Percentiles rank a stretch among this genome's conserved stretches.
phyloP scores from a whole-genome alignment of 768 basidiomycete genomes.

The Mrakia frigida region DNA sequence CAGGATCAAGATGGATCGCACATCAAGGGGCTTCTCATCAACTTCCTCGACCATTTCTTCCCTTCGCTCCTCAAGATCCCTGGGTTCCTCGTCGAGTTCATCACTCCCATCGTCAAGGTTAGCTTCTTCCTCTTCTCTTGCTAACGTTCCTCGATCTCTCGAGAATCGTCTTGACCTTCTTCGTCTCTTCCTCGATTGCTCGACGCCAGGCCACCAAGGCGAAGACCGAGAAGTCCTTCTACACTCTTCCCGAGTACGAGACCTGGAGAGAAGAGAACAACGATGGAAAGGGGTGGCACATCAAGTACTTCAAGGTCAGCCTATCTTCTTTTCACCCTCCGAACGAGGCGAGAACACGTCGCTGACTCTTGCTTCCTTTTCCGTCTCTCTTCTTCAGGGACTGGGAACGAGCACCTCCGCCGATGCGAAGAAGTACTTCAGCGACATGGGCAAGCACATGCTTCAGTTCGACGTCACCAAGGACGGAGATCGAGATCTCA shows the following conservation, averaged over 20 bases:
- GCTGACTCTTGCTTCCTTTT: conserved; percentile 11
- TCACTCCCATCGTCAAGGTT: conserved; percentile 95
- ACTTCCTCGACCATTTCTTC: conserved; percentile 94
- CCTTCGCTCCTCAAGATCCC: conserved; percentile 87
- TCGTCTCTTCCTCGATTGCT: background rate
- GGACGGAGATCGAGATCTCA: conserved; percentile 76
- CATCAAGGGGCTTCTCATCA: conserved; percentile 98
- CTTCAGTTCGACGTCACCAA: conserved; percentile 80
- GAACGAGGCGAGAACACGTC: conserved; percentile 7
- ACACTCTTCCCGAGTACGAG: conserved; percentile 95
- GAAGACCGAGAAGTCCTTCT: conserved; percentile 74
- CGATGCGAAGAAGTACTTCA: conserved; percentile 89
- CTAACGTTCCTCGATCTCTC: background rate
- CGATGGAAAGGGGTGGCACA: conserved; percentile 71
- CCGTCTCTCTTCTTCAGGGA: conserved; percentile 62
- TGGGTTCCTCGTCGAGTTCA: conserved; percentile 92
- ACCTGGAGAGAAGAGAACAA: conserved; percentile 79
- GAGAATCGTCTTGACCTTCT: background rate
- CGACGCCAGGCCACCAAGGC: conserved; percentile 66
- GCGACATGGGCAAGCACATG: conserved; percentile 86
- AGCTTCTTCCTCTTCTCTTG: conserved; percentile 36
- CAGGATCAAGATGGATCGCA: conserved; percentile 99
- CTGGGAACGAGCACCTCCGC: conserved; percentile 84
- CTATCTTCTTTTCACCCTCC: conserved; percentile 3
- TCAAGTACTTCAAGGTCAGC: conserved; percentile 96